Conservation (phyloP, 1,139 yeast species). For the Diutina neorugosa region DNA sequence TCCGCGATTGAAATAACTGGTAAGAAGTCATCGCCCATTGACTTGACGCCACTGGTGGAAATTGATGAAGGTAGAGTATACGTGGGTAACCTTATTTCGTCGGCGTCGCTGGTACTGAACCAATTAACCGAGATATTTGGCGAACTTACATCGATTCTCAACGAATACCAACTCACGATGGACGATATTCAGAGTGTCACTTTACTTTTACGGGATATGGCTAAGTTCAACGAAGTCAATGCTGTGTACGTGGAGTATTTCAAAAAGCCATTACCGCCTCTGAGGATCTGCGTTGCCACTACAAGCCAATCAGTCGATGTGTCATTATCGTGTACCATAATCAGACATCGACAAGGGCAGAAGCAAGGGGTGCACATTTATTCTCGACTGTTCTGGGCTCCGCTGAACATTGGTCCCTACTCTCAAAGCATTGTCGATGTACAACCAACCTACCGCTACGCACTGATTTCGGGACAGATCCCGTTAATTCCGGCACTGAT, state of each 20-base stretch:
- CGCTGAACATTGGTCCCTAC: constrained; percentile 95
- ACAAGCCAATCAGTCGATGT: constrained; percentile 25
- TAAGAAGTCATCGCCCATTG: not conserved
- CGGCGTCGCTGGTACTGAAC: constrained; percentile 32
- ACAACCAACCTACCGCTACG: constrained; percentile 25
- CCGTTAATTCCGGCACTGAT: constrained; percentile 69
- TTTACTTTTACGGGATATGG: constrained; percentile 53
- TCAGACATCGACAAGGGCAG: constrained; percentile 19
- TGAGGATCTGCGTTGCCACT: constrained; percentile 75
- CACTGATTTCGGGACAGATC: constrained; percentile 84
- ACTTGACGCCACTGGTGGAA: not conserved
- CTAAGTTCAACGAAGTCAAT: constrained; percentile 49
- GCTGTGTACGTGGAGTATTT: constrained; percentile 44
- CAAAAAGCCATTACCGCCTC: constrained; percentile 57
- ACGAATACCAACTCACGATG: constrained; percentile 13
- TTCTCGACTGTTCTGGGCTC: constrained; percentile 94
- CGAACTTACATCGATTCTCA: constrained; percentile 4
- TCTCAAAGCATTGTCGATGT: constrained; percentile 63
- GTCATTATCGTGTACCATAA: constrained; percentile 48
- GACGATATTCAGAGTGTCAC: constrained; percentile 44
- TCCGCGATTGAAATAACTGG: too few species aligned
- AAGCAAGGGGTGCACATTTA: constrained; percentile 71
- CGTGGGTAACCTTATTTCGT: constrained; percentile 19
- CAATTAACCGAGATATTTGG: constrained; percentile 24
- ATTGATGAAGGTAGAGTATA: constrained; percentile 8